Base-by-base conservation (phyloP, 306 rosid genomes). In the Aeschynomene evenia region DNA sequence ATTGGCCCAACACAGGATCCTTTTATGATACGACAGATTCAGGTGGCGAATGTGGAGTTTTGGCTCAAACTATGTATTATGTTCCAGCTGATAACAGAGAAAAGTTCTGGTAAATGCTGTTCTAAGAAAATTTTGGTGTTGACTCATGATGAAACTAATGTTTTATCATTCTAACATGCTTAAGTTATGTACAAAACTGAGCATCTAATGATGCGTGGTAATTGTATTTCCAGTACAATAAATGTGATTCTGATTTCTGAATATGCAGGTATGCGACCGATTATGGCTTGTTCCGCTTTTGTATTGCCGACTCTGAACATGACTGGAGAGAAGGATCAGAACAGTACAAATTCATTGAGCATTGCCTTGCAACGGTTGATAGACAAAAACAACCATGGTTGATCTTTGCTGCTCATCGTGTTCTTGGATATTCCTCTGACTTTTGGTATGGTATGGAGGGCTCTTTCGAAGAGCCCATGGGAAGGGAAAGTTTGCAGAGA, bases 31-130 rank as follows among this genome's bases (percentile, higher is more conserved):
- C 36, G 99, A 94, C n/a, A n/a, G n/a, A n/a, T 89, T 94, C 99
- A 12, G 97, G 99, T 4, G 99, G 97, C n/a, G 97, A 94, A 72
- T 94, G 97, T 52, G 97, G 99, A 59, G 99, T 94, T 72, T 63
- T 81, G 83, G 91, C 91, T 37, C 85, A 94, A 77, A 91, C 94
- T 79, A 89, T 94, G 96, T 94, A 81, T 70, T 94, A 84, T 50
- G 87, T 85, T 74, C 99, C 99, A 66, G 95, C 97, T 5, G 90
- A 94, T 73, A 91, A 94, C 77, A 82, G 92, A 81, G 99, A 94
- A 16, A 88, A 91, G 48, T 94, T 88, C 80, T 94, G 96, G 99
- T 91, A 81, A 66, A 48, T 39, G 66, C 31, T 9, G 49, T 72
- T 70, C 52, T 63, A 43, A 39, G 55, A 40, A 61, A 55, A 42